A percentile compares a stretch with the other conserved stretches of the same genome.
Evolutionary conservation across 139 green algal species (phyloP).

Genomic region (Monoraphidium neglectum): DNA sequence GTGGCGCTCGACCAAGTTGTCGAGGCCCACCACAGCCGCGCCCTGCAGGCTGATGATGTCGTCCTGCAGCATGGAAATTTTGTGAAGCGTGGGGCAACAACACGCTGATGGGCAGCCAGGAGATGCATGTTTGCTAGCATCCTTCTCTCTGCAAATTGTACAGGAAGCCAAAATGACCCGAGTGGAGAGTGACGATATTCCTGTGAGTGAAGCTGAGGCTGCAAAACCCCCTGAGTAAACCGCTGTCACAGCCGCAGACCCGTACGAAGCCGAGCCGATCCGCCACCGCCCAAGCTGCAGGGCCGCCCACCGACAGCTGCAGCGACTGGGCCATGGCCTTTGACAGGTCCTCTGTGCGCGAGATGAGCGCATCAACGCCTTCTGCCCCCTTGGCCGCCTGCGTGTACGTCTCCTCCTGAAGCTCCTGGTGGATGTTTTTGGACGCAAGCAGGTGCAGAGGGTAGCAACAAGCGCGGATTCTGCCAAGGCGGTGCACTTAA

Average conservation of each 20-base stretch:
- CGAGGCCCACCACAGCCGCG: background rate
- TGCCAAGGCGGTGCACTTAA: too few species aligned
- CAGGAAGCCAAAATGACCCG: too few species aligned
- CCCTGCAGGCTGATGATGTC: conserved; percentile 4
- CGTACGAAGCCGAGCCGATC: background rate
- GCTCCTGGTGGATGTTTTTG: too few species aligned
- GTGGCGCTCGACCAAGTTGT: background rate
- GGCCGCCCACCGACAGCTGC: background rate
- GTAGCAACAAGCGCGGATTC: too few species aligned
- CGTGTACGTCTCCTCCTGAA: background rate
- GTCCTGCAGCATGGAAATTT: background rate
- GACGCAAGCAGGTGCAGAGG: too few species aligned
- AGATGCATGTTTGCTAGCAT: background rate
- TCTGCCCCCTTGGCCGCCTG: too few species aligned
- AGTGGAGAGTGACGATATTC: background rate
- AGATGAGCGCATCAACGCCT: too few species aligned
- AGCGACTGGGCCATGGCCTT: background rate
- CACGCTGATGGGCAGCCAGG: too few species aligned
- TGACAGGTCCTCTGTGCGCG: too few species aligned
- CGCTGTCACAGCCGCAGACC: background rate
- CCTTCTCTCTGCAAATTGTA: too few species aligned
- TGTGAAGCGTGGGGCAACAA: too few species aligned
- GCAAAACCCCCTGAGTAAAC: background rate
- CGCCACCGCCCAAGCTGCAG: background rate
- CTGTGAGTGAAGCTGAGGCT: conserved; percentile 1